A percentile compares a stretch with the other conserved stretches of the same genome.
These are phyloP conservation scores for Wallacemonas rigidus DNA, from an alignment of 208 protist genomes.

Conservation along the genomic window DNA sequence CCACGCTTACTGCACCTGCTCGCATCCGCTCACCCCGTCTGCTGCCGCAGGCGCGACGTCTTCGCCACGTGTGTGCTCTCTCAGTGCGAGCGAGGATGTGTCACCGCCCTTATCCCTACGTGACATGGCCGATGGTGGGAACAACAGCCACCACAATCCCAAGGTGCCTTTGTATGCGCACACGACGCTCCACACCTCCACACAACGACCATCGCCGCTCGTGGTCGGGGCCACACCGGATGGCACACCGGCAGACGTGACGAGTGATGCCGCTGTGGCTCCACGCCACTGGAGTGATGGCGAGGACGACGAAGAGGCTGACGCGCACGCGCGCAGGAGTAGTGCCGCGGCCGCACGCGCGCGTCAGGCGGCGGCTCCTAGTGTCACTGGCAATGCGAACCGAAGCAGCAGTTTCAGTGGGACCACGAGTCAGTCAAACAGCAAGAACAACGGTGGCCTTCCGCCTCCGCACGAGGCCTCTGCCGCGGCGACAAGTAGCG, in stretches of 20 bases:
- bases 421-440: too few species aligned
- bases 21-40: slow-evolving; percentile 1
- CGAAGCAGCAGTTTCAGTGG: too few species aligned
- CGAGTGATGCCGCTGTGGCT: not conserved
- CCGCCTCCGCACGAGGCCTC: too few species aligned
- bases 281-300: slow-evolving; percentile 11
- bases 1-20: not conserved
- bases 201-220: not conserved
- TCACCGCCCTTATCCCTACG: not conserved
- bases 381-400: not conserved
- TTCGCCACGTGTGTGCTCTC: not conserved
- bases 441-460: too few species aligned
- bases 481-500: not conserved
- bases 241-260: not conserved
- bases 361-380: not conserved
- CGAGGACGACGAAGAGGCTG: not conserved
- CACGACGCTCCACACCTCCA: not conserved
- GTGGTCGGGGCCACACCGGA: not conserved
- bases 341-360: not conserved
- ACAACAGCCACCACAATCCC: not conserved
- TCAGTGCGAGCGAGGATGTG: not conserved
- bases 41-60: not conserved
- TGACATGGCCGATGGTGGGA: not conserved
- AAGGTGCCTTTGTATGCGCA: not conserved
- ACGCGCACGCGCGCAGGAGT: not conserved